Conservation (phyloP, 2,329 filamentous ascomycete genomes). For the Nigrospora oryzae region DNA sequence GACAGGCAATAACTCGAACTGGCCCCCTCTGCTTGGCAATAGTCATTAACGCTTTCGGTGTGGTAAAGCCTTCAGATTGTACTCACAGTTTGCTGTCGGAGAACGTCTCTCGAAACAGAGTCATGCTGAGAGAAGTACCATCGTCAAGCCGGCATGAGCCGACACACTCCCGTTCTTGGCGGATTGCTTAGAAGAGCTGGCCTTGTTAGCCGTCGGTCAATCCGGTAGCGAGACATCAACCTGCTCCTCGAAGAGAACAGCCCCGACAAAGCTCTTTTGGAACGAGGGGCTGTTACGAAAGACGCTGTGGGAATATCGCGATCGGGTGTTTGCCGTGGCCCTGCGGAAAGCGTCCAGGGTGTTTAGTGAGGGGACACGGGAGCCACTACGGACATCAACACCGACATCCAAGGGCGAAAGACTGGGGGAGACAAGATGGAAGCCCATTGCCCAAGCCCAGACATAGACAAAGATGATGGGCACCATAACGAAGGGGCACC, state of each 20-base stretch:
- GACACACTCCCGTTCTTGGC: constrained; percentile 10
- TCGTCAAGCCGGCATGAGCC: constrained; percentile 32
- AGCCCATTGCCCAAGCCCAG: constrained; percentile 5
- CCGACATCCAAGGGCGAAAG: constrained; percentile 3
- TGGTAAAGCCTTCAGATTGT: neutral
- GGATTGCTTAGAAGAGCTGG: neutral
- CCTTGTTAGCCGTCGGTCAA: too few relatives aligned
- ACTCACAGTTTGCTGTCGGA: constrained; percentile 41
- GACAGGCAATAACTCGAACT: constrained; percentile 49
- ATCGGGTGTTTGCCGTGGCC: constrained; percentile 9
- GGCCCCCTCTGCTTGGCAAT: constrained; percentile 34
- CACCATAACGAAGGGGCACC: neutral
- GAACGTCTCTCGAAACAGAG: constrained; percentile 39
- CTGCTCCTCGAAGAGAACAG: constrained; percentile 24
- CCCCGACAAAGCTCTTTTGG: constrained; percentile 17
- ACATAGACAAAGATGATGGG: neutral
- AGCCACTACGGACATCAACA: constrained; percentile 14
- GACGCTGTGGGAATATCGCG: constrained; percentile 10
- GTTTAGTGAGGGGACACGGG: constrained; percentile 8
- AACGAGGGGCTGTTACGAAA: constrained; percentile 10
- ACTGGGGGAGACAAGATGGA: constrained; percentile 2
- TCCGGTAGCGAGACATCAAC: constrained; percentile 1
- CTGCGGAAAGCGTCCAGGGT: constrained; percentile 13
- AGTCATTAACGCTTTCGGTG: neutral
- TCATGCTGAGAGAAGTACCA: constrained; percentile 35